Percentiles rank a stretch among this genome's conserved stretches.
These are phyloP conservation scores for Cryptosporidium sp. DNA, from an alignment of 169 alveolate species.

Conservation along the genomic window DNA sequence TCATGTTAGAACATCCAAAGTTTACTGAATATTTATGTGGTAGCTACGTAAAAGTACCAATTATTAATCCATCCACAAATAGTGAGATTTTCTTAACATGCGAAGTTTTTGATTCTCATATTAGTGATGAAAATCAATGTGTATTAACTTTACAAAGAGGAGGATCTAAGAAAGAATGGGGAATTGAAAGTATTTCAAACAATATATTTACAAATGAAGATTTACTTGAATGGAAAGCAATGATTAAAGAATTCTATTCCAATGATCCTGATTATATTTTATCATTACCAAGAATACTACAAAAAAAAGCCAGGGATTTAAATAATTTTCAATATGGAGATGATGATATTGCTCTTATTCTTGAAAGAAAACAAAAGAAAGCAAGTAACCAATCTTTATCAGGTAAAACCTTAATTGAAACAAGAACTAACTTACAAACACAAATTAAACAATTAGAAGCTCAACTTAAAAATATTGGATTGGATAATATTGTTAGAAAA, in stretches of 20 bases:
- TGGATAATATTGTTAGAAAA: conserved; percentile 23
- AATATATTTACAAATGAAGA: conserved; percentile 37
- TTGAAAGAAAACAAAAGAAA: conserved; percentile 45
- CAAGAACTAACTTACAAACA: conserved; percentile 60
- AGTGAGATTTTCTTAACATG: conserved; percentile 41
- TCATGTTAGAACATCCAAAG: conserved; percentile 71
- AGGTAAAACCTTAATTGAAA: conserved; percentile 58
- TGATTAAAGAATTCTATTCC: conserved; percentile 45
- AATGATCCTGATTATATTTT: conserved; percentile 46
- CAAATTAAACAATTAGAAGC: conserved; percentile 54
- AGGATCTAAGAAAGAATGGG: conserved; percentile 71
- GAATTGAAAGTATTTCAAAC: conserved; percentile 48
- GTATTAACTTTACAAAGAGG: conserved; percentile 61
- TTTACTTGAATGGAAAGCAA: conserved; percentile 74
- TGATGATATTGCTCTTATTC: conserved; percentile 61
- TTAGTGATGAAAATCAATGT: conserved; percentile 25
- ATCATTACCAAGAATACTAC: conserved; percentile 24
- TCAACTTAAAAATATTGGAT: conserved; percentile 32
- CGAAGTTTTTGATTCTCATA: conserved; percentile 42
- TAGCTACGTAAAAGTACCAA: conserved; percentile 70
- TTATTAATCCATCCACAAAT: conserved; percentile 43
- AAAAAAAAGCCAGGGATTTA: conserved; percentile 29
- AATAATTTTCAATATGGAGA: conserved; percentile 53
- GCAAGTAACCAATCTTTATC: conserved; percentile 2
- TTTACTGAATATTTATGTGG: conserved; percentile 54